These are phyloP conservation scores for Xylaria bambusicola DNA, from an alignment of 495 filamentous ascomycete species.

Conservation along the genomic window DNA sequence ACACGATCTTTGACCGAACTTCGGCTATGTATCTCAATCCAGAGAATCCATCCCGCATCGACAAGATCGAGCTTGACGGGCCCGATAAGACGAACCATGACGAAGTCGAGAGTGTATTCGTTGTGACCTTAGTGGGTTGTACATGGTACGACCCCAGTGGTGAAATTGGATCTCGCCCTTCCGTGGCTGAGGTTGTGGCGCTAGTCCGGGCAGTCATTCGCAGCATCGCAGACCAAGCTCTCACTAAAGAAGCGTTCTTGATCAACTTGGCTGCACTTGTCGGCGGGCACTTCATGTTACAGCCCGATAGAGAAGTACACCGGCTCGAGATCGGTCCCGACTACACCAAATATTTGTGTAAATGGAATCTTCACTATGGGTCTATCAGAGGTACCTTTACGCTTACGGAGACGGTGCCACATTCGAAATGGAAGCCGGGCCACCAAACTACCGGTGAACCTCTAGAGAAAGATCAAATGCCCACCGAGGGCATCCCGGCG, in stretches of 20 bases:
- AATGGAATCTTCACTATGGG: constrained; percentile 52
- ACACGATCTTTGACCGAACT: constrained; percentile 29
- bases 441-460: constrained; percentile 22
- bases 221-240: constrained; percentile 43
- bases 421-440: constrained; percentile 36
- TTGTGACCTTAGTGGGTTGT: constrained; percentile 41
- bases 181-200: constrained; percentile 50
- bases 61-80: constrained; percentile 30
- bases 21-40: constrained; percentile 25
- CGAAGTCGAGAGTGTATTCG: constrained; percentile 48
- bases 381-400: constrained; percentile 44
- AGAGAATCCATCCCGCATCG: constrained; percentile 14
- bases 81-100: constrained; percentile 49
- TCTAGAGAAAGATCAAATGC: constrained; percentile 19
- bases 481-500: constrained; percentile 34
- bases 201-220: constrained; percentile 48
- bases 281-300: constrained; percentile 49
- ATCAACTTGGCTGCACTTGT: constrained; percentile 55
- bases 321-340: constrained; percentile 38
- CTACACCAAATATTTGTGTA: constrained; percentile 41
- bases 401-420: constrained; percentile 51
- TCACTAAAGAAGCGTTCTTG: constrained; percentile 50
- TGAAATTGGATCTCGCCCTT: constrained; percentile 35
- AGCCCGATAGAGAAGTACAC: constrained; percentile 36
- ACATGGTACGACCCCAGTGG: constrained; percentile 47